Evolutionary conservation across 2,329 filamentous ascomycete genomes (phyloP).

Genomic region (Oidium heveae): DNA sequence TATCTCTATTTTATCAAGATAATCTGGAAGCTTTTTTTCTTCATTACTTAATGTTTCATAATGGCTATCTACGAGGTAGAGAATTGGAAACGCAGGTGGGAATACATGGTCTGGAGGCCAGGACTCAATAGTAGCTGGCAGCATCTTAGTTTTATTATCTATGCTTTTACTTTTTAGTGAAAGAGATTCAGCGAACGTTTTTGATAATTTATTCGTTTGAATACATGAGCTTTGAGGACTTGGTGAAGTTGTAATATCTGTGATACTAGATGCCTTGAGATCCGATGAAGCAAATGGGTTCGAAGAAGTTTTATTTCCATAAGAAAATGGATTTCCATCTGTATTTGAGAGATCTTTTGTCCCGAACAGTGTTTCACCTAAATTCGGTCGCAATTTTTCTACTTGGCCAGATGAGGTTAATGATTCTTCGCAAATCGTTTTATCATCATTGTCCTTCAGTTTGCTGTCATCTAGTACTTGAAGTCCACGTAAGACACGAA

Average conservation of each 20-base stretch:
- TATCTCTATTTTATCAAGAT: conserved; percentile 21
- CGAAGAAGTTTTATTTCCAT: conserved; percentile 11
- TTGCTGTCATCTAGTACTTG: conserved; percentile 17
- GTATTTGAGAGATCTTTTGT: conserved; percentile 15
- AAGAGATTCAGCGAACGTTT: conserved; percentile 50
- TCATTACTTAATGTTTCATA: conserved; percentile 58
- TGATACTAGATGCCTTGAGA: conserved; percentile 17
- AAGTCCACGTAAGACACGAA: conserved; percentile 49
- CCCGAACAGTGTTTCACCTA: conserved; percentile 45
- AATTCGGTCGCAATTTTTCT: conserved; percentile 7
- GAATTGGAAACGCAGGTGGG: conserved; percentile 46
- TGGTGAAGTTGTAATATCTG: conserved; percentile 16
- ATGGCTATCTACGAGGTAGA: conserved; percentile 67
- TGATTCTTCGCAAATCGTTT: conserved; percentile 5
- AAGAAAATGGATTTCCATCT: neutral
- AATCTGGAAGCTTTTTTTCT: conserved; percentile 23
- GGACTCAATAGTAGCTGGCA: conserved; percentile 28
- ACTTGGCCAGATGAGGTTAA: conserved; percentile 6
- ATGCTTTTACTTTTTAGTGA: conserved; percentile 34
- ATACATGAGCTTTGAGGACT: conserved; percentile 14
- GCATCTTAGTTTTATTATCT: conserved; percentile 7
- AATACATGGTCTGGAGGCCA: conserved; percentile 48
- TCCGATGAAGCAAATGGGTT: conserved; percentile 34
- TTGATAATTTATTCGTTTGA: conserved; percentile 19
- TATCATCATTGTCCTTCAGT: conserved; percentile 2